phyloP scores from a whole-genome alignment of 176 grass and related monocot species.

The Alopecurus myosuroides region DNA sequence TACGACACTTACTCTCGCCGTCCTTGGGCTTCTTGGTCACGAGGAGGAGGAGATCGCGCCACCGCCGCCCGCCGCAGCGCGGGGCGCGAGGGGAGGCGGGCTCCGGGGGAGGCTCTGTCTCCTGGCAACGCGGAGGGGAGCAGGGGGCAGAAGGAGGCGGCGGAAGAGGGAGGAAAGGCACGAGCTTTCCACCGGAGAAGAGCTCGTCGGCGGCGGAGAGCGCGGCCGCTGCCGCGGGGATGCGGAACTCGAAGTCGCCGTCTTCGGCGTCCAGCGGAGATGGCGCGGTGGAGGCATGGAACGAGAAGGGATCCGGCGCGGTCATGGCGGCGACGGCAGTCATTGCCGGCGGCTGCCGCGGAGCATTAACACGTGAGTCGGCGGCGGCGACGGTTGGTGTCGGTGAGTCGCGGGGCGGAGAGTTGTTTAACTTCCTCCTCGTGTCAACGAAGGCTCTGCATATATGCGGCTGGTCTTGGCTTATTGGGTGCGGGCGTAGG shows the following conservation, averaged over 20 bases:
- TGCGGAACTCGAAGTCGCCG: conserved; percentile 56
- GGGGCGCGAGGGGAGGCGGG: conserved; percentile 48
- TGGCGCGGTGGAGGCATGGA: background rate
- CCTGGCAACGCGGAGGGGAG: background rate
- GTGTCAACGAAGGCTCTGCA: conserved; percentile 27
- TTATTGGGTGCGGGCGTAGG: background rate
- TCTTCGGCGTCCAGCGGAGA: background rate
- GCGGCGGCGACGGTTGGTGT: background rate
- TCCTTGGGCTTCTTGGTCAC: conserved; percentile 22
- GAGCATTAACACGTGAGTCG: conserved; percentile 35
- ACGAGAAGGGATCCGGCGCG: conserved; percentile 33
- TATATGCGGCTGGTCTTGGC: conserved; percentile 1
- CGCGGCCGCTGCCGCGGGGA: conserved; percentile 35
- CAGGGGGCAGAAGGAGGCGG: background rate
- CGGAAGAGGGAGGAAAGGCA: conserved; percentile 25
- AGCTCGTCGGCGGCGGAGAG: conserved; percentile 70
- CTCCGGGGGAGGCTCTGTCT: conserved; percentile 11
- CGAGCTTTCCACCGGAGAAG: conserved; percentile 61
- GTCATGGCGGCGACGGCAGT: conserved; percentile 34
- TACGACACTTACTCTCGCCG: background rate
- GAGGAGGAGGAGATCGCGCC: conserved; percentile 51
- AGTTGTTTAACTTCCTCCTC: conserved; percentile 34
- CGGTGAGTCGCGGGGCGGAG: background rate
- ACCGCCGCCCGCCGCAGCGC: conserved; percentile 46
- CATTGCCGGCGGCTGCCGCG: conserved; percentile 17